Evolutionary conservation across 139 green algal genomes (phyloP), one percentile per base, ranked within the genome.

Genomic region (Chlamydomonas eustigma): DNA sequence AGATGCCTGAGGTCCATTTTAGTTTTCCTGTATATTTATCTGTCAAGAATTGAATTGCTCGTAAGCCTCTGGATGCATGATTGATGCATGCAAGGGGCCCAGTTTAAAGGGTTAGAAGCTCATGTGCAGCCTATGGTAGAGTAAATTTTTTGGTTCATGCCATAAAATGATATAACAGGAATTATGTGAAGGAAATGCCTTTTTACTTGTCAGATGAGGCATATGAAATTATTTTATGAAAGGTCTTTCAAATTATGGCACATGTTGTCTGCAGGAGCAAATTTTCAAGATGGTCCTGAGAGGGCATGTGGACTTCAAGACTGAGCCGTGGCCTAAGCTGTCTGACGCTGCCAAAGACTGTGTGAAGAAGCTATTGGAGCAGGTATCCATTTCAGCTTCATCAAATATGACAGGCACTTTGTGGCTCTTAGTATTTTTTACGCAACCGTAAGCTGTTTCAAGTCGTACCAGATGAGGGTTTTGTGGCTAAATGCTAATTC

Each of bases 321-420:
- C 78, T 30, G 85, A 93, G n/a, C 92, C 92, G 25, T 97, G 92
- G 92, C 92, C 91, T 31, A 84, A 77, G 64, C 87, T 97, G 63
- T 90, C 79, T 3, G 79, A 86, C 1, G 76, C 70, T 0, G 91
- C 92, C 58, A 96, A 97, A 85, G 87, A 92, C 81, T 94, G 86
- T 69, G 88, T 97, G 39, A 51, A 31, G 73, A 73, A 33, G 28
- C 71, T 76, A 50, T 32, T 76, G 3, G 39, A 68, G 37, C 68
- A 75, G n/a, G 63, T 34, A 32, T 8, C 6, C 6, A 32, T 32
- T 34, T 34, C 63, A 22, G 63, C 18, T 58, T 58, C 18, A 28
- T 58, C 12, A 58, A n/a, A n/a, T n/a, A n/a, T n/a, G n/a, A n/a
- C n/a, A n/a, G n/a, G n/a, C n/a, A n/a, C n/a, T n/a, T n/a, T n/a